Evolutionary conservation across 345 rosid species (phyloP).

Genomic region (Bruguiera gymnorhiza): DNA sequence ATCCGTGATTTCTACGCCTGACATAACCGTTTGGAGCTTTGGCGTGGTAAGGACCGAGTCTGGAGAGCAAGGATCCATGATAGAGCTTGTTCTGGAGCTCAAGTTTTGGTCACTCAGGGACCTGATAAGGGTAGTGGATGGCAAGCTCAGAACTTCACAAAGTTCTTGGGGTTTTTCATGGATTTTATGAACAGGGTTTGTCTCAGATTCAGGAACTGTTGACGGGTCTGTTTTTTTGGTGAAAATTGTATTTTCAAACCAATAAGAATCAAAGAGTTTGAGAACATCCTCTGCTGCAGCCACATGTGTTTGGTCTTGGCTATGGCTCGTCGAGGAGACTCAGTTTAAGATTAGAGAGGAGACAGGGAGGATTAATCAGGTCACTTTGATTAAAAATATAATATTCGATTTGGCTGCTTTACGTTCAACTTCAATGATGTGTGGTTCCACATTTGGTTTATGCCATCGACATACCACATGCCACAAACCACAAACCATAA

Average conservation of each 20-base stretch:
- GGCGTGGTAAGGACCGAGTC: constrained; percentile 41
- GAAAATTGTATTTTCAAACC: constrained; percentile 45
- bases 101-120: constrained; percentile 52
- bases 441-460: too few relatives aligned
- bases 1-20: constrained; percentile 38
- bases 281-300: constrained; percentile 34
- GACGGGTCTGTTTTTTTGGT: constrained; percentile 10
- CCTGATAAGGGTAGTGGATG: constrained; percentile 30
- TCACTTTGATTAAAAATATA: neutral
- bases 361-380: neutral
- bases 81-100: constrained; percentile 32
- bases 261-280: constrained; percentile 39
- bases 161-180: constrained; percentile 17
- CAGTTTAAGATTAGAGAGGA: neutral
- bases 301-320: constrained; percentile 19
- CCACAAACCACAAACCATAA: too few relatives aligned
- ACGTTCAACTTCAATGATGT: neutral
- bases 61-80: constrained; percentile 32
- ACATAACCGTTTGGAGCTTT: constrained; percentile 34
- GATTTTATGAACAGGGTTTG: constrained; percentile 20
- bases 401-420: neutral
- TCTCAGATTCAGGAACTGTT: constrained; percentile 1
- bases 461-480: too few relatives aligned
- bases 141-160: constrained; percentile 19
- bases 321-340: neutral